These are phyloP conservation scores for Talinum fruticosum DNA, from an alignment of 148 eudicot genomes.

Conservation along the genomic window DNA sequence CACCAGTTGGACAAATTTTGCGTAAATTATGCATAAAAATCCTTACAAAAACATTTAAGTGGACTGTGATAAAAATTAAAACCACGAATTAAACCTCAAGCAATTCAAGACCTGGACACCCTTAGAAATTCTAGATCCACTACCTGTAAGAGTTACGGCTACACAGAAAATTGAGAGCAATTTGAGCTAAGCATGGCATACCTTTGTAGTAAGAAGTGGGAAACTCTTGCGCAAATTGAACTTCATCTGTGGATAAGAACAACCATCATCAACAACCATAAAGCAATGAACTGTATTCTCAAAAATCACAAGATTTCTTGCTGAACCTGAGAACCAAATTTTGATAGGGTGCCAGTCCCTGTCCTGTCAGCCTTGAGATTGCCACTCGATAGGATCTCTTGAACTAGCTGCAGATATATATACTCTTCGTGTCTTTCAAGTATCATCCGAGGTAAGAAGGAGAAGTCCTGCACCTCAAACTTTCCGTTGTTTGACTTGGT, in stretches of 20 bases:
- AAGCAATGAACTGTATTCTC: neutral
- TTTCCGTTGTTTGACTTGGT: conserved; percentile 29
- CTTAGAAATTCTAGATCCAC: too few relatives aligned
- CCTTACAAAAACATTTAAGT: too few relatives aligned
- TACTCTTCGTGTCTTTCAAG: conserved; percentile 84
- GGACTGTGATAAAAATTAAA: too few relatives aligned
- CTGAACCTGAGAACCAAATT: conserved; percentile 90
- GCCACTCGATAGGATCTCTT: conserved; percentile 68
- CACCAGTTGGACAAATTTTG: too few relatives aligned
- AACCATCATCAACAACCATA: neutral
- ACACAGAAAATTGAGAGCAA: neutral
- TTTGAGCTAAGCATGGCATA: conserved; percentile 15
- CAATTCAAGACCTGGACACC: too few relatives aligned
- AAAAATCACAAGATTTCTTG: neutral
- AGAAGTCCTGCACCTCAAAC: conserved; percentile 58
- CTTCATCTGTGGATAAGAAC: conserved; percentile 58
- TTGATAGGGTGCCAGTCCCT: conserved; percentile 87
- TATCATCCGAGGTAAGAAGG: conserved; percentile 61
- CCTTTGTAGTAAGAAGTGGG: conserved; percentile 88
- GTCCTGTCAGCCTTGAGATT: conserved; percentile 77
- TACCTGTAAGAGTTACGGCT: neutral
- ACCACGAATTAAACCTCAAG: too few relatives aligned
- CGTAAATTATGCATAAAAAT: too few relatives aligned
- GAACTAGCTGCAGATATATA: conserved; percentile 59
- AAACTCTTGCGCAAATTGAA: conserved; percentile 83